Base-by-base conservation (phyloP, 2,329 filamentous ascomycete species). In the Purpureocillium takamizusanense region DNA sequence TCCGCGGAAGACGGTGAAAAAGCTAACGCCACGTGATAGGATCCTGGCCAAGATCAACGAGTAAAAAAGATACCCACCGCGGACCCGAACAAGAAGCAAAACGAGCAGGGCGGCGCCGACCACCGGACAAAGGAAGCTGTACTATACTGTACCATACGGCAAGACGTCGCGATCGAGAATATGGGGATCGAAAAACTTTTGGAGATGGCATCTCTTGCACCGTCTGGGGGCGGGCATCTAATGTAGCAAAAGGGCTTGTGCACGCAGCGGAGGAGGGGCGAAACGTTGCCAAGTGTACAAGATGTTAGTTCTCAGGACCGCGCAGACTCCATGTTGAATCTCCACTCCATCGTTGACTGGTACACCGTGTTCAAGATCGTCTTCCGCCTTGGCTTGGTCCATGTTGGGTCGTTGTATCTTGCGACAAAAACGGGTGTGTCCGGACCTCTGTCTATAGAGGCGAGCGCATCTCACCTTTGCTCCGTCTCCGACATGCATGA, bases 21-120 rank as follows among this genome's bases (percentile, higher is more conserved):
- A 31, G 21, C 21, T 25, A 5, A 25, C 6, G 35, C 37, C 25
- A 37, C 27, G 10, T 4, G 5, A 15, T 13, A 95, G 90, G 65
- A 86, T 98, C 53, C 80, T 98, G 45, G 92, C 92, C 65, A 98
- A 97, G 83, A 95, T 98, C 78, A 95, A 87, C 70, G 90, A 97
- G 76, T 95, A 74, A 56, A 25, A 10, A 25, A 5, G 50, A 49
- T 51, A 53, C 47, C 51, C 50, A 44, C 39, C 42, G 21, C 21
- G 47, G 28, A 13, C 23, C 40, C 25, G 37, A 7, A 40, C 33
- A 21, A 42, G 33, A 37, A 36, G 31, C n/a, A n/a, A n/a, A n/a
- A n/a, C n/a, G n/a, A n/a, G n/a, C n/a, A 43, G 5, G 5, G 10
- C 21, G 21, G 21, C 21, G 21, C 21, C 36, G 33, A 28, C 32